phyloP scores from a whole-genome alignment of 768 basidiomycete genomes.

The Suillus cothurnatus region DNA sequence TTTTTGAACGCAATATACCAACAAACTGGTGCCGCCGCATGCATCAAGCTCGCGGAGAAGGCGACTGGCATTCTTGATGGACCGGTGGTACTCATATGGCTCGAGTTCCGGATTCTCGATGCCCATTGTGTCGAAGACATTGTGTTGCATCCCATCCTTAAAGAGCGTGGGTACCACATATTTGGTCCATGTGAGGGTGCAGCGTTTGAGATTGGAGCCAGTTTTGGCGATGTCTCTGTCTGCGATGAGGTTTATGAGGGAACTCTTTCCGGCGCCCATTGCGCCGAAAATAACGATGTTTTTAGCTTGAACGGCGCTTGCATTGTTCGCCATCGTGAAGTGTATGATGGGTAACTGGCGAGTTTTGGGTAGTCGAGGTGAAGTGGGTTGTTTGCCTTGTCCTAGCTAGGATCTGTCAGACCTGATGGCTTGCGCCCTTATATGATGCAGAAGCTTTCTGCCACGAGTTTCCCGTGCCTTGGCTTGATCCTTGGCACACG shows the following conservation, averaged over 20 bases:
- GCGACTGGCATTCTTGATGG: slow-evolving; percentile 30
- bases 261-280: slow-evolving; percentile 44
- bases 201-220: slow-evolving; percentile 34
- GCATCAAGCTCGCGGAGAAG: slow-evolving; percentile 26
- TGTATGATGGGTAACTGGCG: neutral
- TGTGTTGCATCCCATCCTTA: slow-evolving; percentile 14
- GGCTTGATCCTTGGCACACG: neutral
- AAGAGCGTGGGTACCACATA: slow-evolving; percentile 22
- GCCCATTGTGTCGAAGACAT: slow-evolving; percentile 33
- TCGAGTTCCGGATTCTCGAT: slow-evolving; percentile 34
- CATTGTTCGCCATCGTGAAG: neutral
- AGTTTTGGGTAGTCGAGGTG: neutral
- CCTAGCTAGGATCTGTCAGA: neutral
- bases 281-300: slow-evolving; percentile 35
- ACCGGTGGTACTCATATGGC: slow-evolving; percentile 27
- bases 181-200: slow-evolving; percentile 34
- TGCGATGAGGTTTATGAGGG: slow-evolving; percentile 45
- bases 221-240: slow-evolving; percentile 28
- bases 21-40: slow-evolving; percentile 34
- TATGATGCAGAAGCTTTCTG: slow-evolving; percentile 1
- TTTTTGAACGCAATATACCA: slow-evolving; percentile 42
- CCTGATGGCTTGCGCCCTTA: neutral
- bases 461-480: neutral
- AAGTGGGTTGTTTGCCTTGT: neutral
- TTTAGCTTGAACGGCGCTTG: slow-evolving; percentile 13